A percentile compares a stretch with the other conserved stretches of the same genome.
Evolutionary conservation across 331 rosid species (phyloP).

Genomic region (Acacia concinna): DNA sequence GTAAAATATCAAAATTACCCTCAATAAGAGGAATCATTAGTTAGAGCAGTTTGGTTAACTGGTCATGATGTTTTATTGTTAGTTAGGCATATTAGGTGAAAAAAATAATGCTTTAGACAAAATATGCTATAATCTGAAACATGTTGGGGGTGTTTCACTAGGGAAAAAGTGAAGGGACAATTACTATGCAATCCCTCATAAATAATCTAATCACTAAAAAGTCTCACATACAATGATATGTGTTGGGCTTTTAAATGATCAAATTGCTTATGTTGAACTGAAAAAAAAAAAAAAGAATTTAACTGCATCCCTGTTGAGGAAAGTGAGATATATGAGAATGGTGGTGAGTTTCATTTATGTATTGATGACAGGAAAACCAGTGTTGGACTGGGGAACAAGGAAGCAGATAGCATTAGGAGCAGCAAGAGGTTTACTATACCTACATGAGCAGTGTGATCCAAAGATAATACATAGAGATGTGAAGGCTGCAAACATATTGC

Average conservation of each 20-base stretch:
- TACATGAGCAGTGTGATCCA: slow-evolving; percentile 98
- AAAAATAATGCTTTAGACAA: too few species aligned
- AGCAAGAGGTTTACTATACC: slow-evolving; percentile 83
- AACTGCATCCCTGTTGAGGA: neutral
- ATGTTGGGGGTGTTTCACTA: neutral
- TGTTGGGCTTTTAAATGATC: too few species aligned
- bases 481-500: slow-evolving; percentile 93
- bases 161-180: neutral
- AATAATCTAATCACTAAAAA: too few species aligned
- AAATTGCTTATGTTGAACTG: too few species aligned
- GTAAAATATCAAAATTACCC: too few species aligned
- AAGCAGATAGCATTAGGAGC: slow-evolving; percentile 93
- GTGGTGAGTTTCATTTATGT: neutral
- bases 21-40: too few species aligned
- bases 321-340: neutral
- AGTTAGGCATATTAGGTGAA: too few species aligned
- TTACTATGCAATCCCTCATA: neutral
- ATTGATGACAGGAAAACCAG: slow-evolving; percentile 67
- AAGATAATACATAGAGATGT: slow-evolving; percentile 94
- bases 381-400: slow-evolving; percentile 85
- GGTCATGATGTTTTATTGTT: too few species aligned
- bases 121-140: too few species aligned
- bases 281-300: neutral
- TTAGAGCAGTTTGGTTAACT: too few species aligned
- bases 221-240: neutral